Percentiles rank a stretch among this genome's conserved stretches.
Evolutionary conservation across 768 basidiomycete genomes (phyloP).

Genomic region (Suillus variegatus): DNA sequence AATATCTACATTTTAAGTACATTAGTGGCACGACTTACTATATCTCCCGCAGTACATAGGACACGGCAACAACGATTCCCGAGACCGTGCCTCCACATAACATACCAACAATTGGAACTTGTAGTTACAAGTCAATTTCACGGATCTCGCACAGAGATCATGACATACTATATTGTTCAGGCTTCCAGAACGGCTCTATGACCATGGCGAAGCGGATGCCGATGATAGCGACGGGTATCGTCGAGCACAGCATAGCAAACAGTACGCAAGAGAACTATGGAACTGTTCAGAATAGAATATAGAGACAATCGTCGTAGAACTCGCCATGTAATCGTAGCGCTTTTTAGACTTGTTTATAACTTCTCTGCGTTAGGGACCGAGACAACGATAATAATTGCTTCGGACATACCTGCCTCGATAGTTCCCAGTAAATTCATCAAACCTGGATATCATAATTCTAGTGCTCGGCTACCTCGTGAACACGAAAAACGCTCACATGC

Average conservation of each 20-base stretch:
- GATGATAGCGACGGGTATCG: conserved; percentile 77
- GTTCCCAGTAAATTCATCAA: conserved; percentile 78
- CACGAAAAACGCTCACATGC: conserved; percentile 51
- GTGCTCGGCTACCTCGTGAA: neutral
- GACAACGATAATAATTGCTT: neutral
- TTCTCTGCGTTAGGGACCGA: conserved; percentile 23
- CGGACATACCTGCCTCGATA: conserved; percentile 64
- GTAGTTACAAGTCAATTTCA: neutral
- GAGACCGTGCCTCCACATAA: conserved; percentile 80
- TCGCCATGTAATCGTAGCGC: conserved; percentile 74
- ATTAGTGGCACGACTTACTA: conserved; percentile 45
- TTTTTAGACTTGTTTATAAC: conserved; percentile 80
- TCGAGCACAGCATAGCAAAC: conserved; percentile 69
- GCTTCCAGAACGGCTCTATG: conserved; percentile 78
- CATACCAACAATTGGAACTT: conserved; percentile 87
- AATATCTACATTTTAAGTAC: neutral
- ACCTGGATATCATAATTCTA: conserved; percentile 36
- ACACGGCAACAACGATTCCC: conserved; percentile 69
- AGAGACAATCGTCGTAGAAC: neutral
- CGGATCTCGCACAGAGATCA: neutral
- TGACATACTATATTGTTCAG: conserved; percentile 72
- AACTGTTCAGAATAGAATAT: conserved; percentile 14
- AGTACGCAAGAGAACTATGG: conserved; percentile 63
- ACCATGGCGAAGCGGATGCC: conserved; percentile 78
- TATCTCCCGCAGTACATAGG: conserved; percentile 74